phyloP scores from a whole-genome alignment of 2,329 filamentous ascomycete genomes.

The Trichoderma citrinoviride region DNA sequence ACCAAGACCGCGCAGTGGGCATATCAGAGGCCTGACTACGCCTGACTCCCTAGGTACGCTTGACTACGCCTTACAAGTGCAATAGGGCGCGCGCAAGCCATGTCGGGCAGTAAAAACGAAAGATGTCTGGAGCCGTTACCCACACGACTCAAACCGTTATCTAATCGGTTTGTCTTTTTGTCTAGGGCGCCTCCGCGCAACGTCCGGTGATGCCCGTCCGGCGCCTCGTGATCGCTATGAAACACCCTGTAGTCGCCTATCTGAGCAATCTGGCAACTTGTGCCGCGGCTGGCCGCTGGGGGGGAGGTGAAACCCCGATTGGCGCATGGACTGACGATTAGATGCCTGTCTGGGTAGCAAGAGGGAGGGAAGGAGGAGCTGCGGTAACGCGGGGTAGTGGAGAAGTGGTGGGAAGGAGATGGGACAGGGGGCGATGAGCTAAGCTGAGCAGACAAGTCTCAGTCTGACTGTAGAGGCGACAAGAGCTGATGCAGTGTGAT shows the following conservation, averaged over 20 bases:
- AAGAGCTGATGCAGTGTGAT: too few relatives aligned
- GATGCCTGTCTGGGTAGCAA: conserved; percentile 12
- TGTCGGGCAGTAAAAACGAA: not conserved
- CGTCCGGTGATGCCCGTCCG: conserved; percentile 5
- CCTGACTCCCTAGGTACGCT: too few relatives aligned
- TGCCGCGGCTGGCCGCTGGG: conserved; percentile 17
- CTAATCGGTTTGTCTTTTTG: not conserved
- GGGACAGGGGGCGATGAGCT: not conserved
- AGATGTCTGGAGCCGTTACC: not conserved
- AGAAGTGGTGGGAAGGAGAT: not conserved
- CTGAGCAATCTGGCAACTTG: conserved; percentile 12
- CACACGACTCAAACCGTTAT: conserved; percentile 1
- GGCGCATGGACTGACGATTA: not conserved
- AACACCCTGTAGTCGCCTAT: conserved; percentile 6
- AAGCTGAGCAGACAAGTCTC: not conserved
- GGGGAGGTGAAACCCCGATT: conserved; percentile 10
- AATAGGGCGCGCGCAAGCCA: not conserved
- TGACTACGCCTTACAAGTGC: too few relatives aligned
- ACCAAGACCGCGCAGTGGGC: conserved; percentile 6
- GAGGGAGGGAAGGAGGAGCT: not conserved
- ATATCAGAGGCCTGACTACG: not conserved
- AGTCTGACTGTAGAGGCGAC: too few relatives aligned
- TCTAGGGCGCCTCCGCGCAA: not conserved
- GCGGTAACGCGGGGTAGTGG: conserved; percentile 19
- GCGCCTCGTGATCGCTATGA: not conserved